Conservation (phyloP, 768 basidiomycete species). For the Trichaptum fuscoviolaceum region DNA sequence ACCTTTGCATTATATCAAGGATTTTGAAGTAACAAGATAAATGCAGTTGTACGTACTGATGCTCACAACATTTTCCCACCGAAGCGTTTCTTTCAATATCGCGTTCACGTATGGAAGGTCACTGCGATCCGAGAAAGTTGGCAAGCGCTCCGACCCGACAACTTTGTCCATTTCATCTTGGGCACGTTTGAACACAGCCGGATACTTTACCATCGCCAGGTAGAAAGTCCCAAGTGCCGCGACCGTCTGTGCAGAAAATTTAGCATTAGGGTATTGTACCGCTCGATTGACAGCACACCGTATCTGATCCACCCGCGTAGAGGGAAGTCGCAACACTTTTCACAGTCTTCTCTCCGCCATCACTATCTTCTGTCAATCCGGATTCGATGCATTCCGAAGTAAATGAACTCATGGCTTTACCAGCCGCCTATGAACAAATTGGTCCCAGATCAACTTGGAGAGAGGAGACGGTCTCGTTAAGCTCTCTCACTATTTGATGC, state of each 20-base stretch:
- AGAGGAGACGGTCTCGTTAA: too few species aligned
- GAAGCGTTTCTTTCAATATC: slow-evolving; percentile 18
- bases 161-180: slow-evolving; percentile 26
- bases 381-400: too few species aligned
- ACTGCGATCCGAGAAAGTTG: slow-evolving; percentile 18
- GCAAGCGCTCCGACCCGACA: slow-evolving; percentile 19
- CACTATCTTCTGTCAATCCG: too few species aligned
- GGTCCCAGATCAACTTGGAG: too few species aligned
- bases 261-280: too few species aligned
- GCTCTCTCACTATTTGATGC: too few species aligned
- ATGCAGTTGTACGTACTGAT: slow-evolving; percentile 11
- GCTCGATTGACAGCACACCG: too few species aligned
- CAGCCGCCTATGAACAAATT: too few species aligned
- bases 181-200: slow-evolving; percentile 22
- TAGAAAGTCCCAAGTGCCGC: slow-evolving; percentile 30
- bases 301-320: too few species aligned
- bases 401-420: too few species aligned
- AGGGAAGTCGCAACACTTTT: too few species aligned
- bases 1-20: slow-evolving; percentile 10
- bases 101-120: slow-evolving; percentile 21
- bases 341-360: too few species aligned
- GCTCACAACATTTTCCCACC: slow-evolving; percentile 24
- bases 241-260: slow-evolving; percentile 19
- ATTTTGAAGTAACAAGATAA: neutral
- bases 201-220: slow-evolving; percentile 33